Evolutionary conservation across 2,329 filamentous ascomycete species (phyloP).

Genomic region (Lasiodiplodia hormozganensis): DNA sequence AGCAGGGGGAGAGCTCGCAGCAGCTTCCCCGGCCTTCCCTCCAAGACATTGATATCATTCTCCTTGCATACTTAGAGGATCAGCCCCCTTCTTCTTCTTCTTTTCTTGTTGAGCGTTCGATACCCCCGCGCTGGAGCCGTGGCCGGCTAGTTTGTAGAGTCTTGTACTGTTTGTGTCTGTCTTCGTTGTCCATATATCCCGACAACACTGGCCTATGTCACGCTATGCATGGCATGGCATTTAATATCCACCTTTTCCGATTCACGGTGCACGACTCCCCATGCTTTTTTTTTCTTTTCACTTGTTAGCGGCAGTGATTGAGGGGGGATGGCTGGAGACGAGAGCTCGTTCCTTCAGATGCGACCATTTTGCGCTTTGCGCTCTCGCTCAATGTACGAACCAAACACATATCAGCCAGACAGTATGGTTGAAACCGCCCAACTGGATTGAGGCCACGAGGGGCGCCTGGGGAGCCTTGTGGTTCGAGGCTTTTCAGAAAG

Average conservation of each 20-base stretch:
- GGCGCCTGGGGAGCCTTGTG: neutral
- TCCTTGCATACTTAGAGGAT: neutral
- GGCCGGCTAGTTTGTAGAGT: conserved; percentile 2
- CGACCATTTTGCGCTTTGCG: neutral
- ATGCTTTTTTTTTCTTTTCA: neutral
- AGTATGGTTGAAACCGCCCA: neutral
- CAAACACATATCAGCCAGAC: neutral
- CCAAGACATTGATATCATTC: conserved; percentile 13
- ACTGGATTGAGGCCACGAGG: neutral
- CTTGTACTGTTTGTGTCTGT: neutral
- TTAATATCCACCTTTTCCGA: conserved; percentile 12
- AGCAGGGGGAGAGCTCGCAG: neutral
- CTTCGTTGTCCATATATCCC: neutral
- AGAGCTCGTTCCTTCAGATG: no score
- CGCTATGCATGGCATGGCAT: conserved; percentile 10
- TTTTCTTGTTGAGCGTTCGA: conserved; percentile 20
- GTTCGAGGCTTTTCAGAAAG: neutral
- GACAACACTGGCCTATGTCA: neutral
- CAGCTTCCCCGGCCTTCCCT: neutral
- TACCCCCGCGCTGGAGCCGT: conserved; percentile 21
- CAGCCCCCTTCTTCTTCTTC: conserved; percentile 2
- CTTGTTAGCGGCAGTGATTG: neutral
- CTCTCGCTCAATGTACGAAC: neutral
- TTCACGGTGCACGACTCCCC: conserved; percentile 8
- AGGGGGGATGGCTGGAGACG: neutral